phyloP scores from a whole-genome alignment of 345 rosid genomes.

The Euphorbia lathyris region DNA sequence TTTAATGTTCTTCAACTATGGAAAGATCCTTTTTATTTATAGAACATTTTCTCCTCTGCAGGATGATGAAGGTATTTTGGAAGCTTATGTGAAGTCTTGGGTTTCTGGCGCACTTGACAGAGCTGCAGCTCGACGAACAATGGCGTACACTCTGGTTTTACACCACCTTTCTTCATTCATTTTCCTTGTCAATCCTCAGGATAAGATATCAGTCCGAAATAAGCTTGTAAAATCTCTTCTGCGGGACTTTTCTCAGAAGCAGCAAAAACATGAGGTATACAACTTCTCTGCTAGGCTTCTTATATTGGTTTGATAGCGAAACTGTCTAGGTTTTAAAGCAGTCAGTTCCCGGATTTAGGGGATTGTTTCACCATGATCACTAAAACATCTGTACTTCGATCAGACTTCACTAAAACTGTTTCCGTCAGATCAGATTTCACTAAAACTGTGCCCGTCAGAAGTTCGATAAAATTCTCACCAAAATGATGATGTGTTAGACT shows the following conservation, averaged over 20 bases:
- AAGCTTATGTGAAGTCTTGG: slow-evolving; percentile 81
- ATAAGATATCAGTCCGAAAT: slow-evolving; percentile 38
- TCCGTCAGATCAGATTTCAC: too few species aligned
- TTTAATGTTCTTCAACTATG: background rate
- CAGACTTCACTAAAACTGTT: too few species aligned
- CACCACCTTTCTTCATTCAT: slow-evolving; percentile 66
- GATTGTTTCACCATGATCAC: too few species aligned
- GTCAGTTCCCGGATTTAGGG: too few species aligned
- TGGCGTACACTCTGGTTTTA: slow-evolving; percentile 54
- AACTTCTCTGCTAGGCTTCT: slow-evolving; percentile 5
- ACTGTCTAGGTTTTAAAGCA: too few species aligned
- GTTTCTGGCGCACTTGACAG: slow-evolving; percentile 69
- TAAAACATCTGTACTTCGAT: too few species aligned
- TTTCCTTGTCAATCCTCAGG: slow-evolving; percentile 34
- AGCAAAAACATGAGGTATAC: slow-evolving; percentile 61
- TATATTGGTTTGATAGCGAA: background rate
- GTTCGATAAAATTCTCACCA: too few species aligned
- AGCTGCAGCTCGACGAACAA: slow-evolving; percentile 57
- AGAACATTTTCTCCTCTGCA: slow-evolving; percentile 24
- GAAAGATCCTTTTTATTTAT: background rate
- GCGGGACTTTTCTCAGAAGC: slow-evolving; percentile 65
- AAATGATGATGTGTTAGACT: too few species aligned
- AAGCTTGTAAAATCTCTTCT: slow-evolving; percentile 63
- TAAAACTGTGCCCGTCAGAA: too few species aligned
- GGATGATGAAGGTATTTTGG: slow-evolving; percentile 68